These are phyloP conservation scores for Helenozyma rhizophorensis DNA, from an alignment of 805 yeast species.

Conservation along the genomic window DNA sequence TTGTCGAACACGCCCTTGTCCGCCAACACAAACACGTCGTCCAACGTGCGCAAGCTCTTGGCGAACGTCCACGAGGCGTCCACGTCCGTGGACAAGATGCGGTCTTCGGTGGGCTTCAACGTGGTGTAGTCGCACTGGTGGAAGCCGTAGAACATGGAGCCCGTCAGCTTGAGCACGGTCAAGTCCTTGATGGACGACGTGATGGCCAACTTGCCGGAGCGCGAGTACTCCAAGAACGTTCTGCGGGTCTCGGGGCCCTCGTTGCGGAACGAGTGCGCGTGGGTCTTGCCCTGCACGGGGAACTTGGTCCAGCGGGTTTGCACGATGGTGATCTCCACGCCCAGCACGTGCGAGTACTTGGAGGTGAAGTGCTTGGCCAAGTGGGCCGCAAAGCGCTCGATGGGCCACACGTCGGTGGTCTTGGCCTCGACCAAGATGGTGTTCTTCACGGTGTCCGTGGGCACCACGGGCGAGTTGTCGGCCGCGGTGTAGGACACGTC, in stretches of 20 bases:
- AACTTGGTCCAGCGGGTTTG: constrained; percentile 81
- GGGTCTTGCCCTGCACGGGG: constrained; percentile 67
- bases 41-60: constrained; percentile 41
- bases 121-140: constrained; percentile 86
- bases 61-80: constrained; percentile 68
- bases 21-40: constrained; percentile 47
- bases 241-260: constrained; percentile 80
- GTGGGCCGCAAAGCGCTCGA: constrained; percentile 84
- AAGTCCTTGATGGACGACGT: constrained; percentile 72
- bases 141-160: constrained; percentile 88
- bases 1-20: constrained; percentile 61
- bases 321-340: constrained; percentile 59
- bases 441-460: constrained; percentile 92
- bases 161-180: constrained; percentile 85
- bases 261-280: constrained; percentile 80
- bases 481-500: constrained; percentile 82
- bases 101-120: constrained; percentile 74
- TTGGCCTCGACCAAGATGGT: constrained; percentile 82
- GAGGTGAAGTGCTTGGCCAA: constrained; percentile 75
- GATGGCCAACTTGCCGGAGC: constrained; percentile 47
- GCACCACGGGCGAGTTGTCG: constrained; percentile 84
- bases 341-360: constrained; percentile 75
- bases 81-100: constrained; percentile 85
- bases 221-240: constrained; percentile 49
- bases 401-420: constrained; percentile 81